These are phyloP conservation scores for Peronospora farinosa DNA, from an alignment of 352 stramenopile genomes.

Conservation along the genomic window DNA sequence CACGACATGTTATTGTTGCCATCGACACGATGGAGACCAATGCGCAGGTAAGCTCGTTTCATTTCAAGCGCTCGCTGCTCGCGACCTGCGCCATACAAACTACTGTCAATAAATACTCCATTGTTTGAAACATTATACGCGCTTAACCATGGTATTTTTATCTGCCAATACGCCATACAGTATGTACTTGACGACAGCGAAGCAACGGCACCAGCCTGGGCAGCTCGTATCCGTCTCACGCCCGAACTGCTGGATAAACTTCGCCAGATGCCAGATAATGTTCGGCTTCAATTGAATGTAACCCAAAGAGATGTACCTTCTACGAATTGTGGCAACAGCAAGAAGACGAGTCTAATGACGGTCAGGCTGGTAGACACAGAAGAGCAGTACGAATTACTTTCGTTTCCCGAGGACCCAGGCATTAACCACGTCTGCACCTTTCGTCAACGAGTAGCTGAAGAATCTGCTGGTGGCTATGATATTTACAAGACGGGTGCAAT, in stretches of 20 bases:
- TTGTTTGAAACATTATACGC: background rate
- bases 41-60: background rate
- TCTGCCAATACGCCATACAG: constrained; percentile 19
- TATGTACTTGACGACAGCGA: constrained; percentile 66
- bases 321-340: constrained; percentile 18
- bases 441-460: constrained; percentile 13
- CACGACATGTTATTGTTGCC: no score
- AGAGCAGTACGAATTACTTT: constrained; percentile 68
- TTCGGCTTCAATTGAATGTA: constrained; percentile 24
- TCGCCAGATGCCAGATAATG: constrained; percentile 27
- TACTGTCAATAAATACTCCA: no score
- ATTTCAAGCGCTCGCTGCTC: background rate
- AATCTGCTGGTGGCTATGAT: constrained; percentile 29
- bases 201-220: constrained; percentile 35
- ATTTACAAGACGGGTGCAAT: constrained; percentile 57
- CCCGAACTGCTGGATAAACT: constrained; percentile 67
- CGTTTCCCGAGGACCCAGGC: constrained; percentile 58
- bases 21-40: background rate
- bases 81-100: background rate
- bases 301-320: constrained; percentile 7
- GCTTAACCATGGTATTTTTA: constrained; percentile 2
- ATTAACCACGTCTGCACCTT: constrained; percentile 70
- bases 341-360: constrained; percentile 48
- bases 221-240: constrained; percentile 66
- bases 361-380: constrained; percentile 24